Evolutionary conservation across 2,329 filamentous ascomycete species (phyloP), one percentile per base, ranked within the genome.

Genomic region (Exophiala calicioides): DNA sequence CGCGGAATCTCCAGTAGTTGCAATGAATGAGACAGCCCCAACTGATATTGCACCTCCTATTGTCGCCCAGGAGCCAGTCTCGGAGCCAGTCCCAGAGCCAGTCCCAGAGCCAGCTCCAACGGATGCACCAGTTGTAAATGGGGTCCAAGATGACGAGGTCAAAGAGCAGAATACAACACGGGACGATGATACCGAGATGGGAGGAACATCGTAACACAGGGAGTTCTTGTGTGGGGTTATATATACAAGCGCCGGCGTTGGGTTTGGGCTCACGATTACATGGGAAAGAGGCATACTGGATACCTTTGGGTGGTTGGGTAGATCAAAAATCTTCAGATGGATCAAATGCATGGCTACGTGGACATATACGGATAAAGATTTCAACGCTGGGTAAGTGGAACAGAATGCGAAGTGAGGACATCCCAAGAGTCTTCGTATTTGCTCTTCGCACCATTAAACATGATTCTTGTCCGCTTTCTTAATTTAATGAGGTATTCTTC

Each of bases 151-250:
- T 9, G 41, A 13, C 13, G 40, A 47, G 12, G 36, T 32, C 19
- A 27, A 23, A 16, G 37, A 27, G n/a, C n/a, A 36, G 27, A 16
- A 49, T 8, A 24, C 23, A n/a, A n/a, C 32, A 36, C 36, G 33
- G 50, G 51, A 52, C 26, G 45, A 13, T 31, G 54, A 56, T 44
- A 52, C 47, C 20, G 53, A 56, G 29, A 56, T 56, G 53, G 53
- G 53, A 29, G 53, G 53, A 4, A 49, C 34, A 34, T 45, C 47
- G 34, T 56, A 38, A 53, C 4, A n/a, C 19, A 35, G 27, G n/a
- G 24, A 5, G 20, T 4, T 12, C 6, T 39, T 37, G 9, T 24
- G 15, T 35, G 26, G 8, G 12, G 7, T 16, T 32, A 18, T 12
- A 13, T 30, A 42, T 21, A 29, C 45, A 45, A 48, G 47, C 47